Evolutionary conservation across 306 rosid genomes (phyloP).

Genomic region (Ormosia semicastrata): DNA sequence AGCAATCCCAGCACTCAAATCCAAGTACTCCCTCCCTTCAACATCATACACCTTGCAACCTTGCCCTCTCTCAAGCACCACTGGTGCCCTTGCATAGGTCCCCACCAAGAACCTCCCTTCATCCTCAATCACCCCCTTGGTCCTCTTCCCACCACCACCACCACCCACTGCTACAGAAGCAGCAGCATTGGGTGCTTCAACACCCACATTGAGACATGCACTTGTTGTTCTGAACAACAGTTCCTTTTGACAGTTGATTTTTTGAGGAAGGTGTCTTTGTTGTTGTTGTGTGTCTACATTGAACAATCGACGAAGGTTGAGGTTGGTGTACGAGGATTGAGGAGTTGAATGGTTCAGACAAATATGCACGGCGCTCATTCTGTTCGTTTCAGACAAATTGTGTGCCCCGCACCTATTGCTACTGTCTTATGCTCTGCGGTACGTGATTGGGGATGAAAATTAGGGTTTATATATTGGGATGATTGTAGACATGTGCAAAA

Average conservation of each 20-base stretch:
- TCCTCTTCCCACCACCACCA: constrained; percentile 18
- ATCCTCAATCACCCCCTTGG: constrained; percentile 58
- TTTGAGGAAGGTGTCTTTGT: no score
- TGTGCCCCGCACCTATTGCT: neutral
- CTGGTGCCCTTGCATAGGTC: constrained; percentile 77
- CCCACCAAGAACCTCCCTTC: constrained; percentile 70
- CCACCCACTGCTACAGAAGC: neutral
- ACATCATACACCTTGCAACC: constrained; percentile 77
- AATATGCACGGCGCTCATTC: constrained; percentile 31
- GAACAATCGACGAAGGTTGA: constrained; percentile 10
- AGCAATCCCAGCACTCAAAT: constrained; percentile 75
- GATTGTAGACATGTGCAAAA: neutral
- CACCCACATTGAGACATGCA: constrained; percentile 35
- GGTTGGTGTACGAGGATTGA: neutral
- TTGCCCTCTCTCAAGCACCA: constrained; percentile 68
- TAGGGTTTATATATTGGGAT: neutral
- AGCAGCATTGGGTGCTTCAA: constrained; percentile 14
- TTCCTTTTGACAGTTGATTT: no score
- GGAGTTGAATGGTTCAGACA: constrained; percentile 19
- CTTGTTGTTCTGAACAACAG: neutral
- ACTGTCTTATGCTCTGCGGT: no score
- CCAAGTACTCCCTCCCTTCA: constrained; percentile 81
- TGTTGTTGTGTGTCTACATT: neutral
- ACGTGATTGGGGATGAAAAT: no score
- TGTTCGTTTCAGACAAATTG: neutral